A percentile compares a stretch with the other conserved stretches of the same genome.
Evolutionary conservation across 345 rosid genomes (phyloP).

Genomic region (Camelina sativa): DNA sequence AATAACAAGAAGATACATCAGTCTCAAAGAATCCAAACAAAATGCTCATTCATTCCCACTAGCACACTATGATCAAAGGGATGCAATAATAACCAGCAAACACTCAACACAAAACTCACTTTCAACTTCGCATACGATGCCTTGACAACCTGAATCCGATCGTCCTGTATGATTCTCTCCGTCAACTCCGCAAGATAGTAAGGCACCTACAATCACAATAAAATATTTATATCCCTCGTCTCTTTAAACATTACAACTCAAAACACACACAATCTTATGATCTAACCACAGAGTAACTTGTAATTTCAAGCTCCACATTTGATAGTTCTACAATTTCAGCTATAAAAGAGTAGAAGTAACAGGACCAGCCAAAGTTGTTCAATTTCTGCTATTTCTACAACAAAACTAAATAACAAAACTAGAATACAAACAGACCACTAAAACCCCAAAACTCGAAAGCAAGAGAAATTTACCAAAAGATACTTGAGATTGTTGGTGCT

Average conservation of each 20-base stretch:
- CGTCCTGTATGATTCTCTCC: slow-evolving; percentile 65
- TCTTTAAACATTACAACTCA: background rate
- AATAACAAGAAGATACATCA: slow-evolving; percentile 9
- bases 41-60: background rate
- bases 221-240: background rate
- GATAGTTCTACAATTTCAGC: background rate
- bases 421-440: background rate
- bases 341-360: background rate
- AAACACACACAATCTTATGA: slow-evolving; percentile 13
- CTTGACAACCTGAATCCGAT: slow-evolving; percentile 67
- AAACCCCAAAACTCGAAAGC: background rate
- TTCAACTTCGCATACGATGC: slow-evolving; percentile 67
- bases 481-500: slow-evolving; percentile 85
- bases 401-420: slow-evolving; percentile 3
- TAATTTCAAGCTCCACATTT: background rate
- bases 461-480: slow-evolving; percentile 59
- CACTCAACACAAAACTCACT: slow-evolving; percentile 47
- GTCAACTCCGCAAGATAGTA: slow-evolving; percentile 81
- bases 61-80: slow-evolving; percentile 16
- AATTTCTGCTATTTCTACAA: slow-evolving; percentile 3
- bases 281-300: background rate
- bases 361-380: background rate
- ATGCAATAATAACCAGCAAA: background rate
- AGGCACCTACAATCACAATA: slow-evolving; percentile 60
- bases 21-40: background rate